These are phyloP conservation scores for Trapa incisa DNA, from an alignment of 345 rosid species.

Conservation along the genomic window DNA sequence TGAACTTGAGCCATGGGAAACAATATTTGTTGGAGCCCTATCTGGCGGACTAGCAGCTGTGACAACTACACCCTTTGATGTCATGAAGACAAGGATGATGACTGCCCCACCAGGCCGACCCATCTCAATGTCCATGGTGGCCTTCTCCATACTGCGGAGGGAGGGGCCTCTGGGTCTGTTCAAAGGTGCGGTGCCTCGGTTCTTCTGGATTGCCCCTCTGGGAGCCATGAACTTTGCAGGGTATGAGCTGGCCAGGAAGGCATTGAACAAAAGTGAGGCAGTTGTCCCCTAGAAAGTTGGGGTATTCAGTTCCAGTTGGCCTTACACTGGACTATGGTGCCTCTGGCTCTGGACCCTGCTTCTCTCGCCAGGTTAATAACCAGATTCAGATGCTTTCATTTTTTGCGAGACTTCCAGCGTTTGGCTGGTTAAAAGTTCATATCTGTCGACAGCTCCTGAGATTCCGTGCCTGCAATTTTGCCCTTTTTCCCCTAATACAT, in stretches of 20 bases:
- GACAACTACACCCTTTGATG: conserved; percentile 84
- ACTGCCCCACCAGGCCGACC: conserved; percentile 76
- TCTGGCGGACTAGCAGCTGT: conserved; percentile 95
- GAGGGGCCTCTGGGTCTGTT: conserved; percentile 94
- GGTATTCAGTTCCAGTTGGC: conserved; percentile 12
- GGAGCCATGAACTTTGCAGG: conserved; percentile 99
- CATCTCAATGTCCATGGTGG: conserved; percentile 67
- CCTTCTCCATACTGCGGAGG: conserved; percentile 55
- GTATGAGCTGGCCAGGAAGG: conserved; percentile 81
- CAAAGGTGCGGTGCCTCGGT: conserved; percentile 89
- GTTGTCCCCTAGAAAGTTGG: conserved; percentile 25
- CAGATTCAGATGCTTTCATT: neutral
- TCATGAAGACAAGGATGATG: conserved; percentile 98
- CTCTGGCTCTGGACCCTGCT: neutral
- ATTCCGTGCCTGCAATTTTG: neutral
- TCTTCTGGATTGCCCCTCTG: conserved; percentile 96
- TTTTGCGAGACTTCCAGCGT: neutral
- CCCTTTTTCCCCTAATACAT: neutral
- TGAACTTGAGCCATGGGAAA: conserved; percentile 92
- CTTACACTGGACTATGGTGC: neutral
- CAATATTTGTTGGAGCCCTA: conserved; percentile 73
- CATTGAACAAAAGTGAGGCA: conserved; percentile 60
- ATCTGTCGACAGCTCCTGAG: neutral
- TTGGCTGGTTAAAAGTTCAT: neutral
- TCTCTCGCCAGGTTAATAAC: neutral